Conservation (phyloP, 257 asterid genomes). For the Agastache rugosa region DNA sequence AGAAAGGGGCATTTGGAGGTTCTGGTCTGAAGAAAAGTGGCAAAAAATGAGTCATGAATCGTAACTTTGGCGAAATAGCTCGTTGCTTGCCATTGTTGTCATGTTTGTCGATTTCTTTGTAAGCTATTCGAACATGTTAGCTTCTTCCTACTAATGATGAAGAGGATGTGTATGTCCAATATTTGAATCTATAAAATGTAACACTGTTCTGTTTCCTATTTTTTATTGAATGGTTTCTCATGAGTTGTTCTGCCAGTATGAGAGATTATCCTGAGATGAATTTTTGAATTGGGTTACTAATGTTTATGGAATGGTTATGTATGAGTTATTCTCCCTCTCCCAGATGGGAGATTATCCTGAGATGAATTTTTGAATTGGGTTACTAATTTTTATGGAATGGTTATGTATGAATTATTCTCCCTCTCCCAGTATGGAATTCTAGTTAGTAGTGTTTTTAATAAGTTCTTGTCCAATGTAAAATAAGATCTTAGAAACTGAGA, state of each 20-base stretch:
- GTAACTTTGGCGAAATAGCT: background rate
- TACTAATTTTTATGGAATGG: too few species aligned
- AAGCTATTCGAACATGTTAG: slow-evolving; percentile 22
- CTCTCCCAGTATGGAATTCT: too few species aligned
- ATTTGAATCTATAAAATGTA: slow-evolving; percentile 5
- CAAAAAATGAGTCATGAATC: slow-evolving; percentile 53
- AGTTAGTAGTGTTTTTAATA: too few species aligned
- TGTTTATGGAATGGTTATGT: too few species aligned
- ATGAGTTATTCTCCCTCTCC: too few species aligned
- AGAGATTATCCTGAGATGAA: too few species aligned
- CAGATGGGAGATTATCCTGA: too few species aligned
- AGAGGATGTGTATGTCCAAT: slow-evolving; percentile 9
- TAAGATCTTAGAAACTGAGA: too few species aligned
- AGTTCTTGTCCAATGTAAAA: too few species aligned
- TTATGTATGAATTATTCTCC: background rate
- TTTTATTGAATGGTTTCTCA: background rate
- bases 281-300: too few species aligned
- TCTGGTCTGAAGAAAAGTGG: slow-evolving; percentile 88
- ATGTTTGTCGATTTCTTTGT: background rate
- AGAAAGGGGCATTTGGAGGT: slow-evolving; percentile 75
- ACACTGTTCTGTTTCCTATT: background rate
- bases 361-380: too few species aligned
- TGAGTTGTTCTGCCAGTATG: too few species aligned
- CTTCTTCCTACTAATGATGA: slow-evolving; percentile 17
- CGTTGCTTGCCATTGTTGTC: slow-evolving; percentile 11